Conservation (phyloP, 257 asterid species). For the Misopates orontium region DNA sequence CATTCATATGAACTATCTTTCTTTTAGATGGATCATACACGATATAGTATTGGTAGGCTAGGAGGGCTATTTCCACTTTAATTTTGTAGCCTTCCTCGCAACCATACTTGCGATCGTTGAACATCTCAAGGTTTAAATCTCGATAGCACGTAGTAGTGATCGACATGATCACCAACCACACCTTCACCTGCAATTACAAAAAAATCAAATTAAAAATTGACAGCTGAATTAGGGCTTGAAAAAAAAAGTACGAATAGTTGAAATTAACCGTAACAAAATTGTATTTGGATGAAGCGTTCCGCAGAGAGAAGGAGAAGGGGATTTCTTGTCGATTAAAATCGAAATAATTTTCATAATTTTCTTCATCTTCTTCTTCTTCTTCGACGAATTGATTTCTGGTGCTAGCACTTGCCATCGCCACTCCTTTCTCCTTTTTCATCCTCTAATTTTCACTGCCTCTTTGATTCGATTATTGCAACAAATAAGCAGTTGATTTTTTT, state of each 20-base stretch:
- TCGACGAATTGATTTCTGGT: too few species aligned
- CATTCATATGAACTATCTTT: too few species aligned
- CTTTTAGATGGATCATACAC: too few species aligned
- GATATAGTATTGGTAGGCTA: too few species aligned
- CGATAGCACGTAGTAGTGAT: conserved; percentile 96
- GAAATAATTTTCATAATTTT: conserved; percentile 27
- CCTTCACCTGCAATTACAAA: conserved; percentile 85
- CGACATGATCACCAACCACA: conserved; percentile 97
- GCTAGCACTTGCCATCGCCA: conserved; percentile 38
- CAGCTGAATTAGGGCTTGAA: neutral
- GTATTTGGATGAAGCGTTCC: conserved; percentile 89
- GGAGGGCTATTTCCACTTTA: too few species aligned
- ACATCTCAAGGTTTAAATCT: too few species aligned
- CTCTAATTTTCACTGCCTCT: neutral
- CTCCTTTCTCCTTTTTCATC: conserved; percentile 55
- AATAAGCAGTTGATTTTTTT: too few species aligned
- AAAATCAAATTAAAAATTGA: neutral
- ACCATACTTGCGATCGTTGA: too few species aligned
- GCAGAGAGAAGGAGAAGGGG: conserved; percentile 64
- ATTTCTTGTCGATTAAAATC: conserved; percentile 36
- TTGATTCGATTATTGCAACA: neutral
- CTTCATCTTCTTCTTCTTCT: conserved; percentile 39
- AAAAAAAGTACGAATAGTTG: conserved; percentile 3
- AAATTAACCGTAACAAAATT: conserved; percentile 87
- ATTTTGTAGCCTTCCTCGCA: too few species aligned